Conservation (phyloP, 495 filamentous ascomycete genomes). For the Lentithecium fluviatile region DNA sequence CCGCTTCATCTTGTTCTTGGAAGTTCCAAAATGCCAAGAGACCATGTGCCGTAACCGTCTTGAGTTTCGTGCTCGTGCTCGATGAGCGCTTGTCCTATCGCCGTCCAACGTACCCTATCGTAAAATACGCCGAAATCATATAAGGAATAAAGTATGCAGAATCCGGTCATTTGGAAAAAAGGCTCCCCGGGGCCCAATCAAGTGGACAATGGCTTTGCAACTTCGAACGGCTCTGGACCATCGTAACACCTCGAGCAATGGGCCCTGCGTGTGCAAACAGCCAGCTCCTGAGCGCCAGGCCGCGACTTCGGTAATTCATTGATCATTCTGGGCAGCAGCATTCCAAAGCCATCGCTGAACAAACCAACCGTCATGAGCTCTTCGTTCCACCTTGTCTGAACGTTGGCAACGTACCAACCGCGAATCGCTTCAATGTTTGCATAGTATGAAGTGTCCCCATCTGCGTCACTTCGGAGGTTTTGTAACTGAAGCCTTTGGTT, state of each 20-base stretch:
- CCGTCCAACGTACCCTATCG: too few species aligned
- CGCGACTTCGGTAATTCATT: background rate
- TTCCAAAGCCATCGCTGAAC: background rate
- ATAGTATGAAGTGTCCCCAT: background rate
- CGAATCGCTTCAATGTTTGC: background rate
- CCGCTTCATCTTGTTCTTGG: too few species aligned
- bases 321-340: background rate
- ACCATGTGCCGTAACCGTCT: too few species aligned
- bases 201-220: background rate
- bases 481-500: background rate
- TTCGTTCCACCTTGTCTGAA: background rate
- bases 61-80: too few species aligned
- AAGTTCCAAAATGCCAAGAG: too few species aligned
- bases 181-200: too few species aligned
- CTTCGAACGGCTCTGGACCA: background rate
- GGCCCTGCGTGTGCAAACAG: background rate
- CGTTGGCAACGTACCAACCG: background rate
- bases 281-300: background rate
- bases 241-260: background rate
- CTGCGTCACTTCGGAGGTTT: background rate
- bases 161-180: too few species aligned
- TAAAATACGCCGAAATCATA: too few species aligned
- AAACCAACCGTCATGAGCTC: background rate
- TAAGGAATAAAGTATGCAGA: too few species aligned
- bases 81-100: too few species aligned